Percentiles rank a stretch among this genome's conserved stretches.
phyloP scores from a whole-genome alignment of 1,139 yeast species.

The Kazachstania sp. region DNA sequence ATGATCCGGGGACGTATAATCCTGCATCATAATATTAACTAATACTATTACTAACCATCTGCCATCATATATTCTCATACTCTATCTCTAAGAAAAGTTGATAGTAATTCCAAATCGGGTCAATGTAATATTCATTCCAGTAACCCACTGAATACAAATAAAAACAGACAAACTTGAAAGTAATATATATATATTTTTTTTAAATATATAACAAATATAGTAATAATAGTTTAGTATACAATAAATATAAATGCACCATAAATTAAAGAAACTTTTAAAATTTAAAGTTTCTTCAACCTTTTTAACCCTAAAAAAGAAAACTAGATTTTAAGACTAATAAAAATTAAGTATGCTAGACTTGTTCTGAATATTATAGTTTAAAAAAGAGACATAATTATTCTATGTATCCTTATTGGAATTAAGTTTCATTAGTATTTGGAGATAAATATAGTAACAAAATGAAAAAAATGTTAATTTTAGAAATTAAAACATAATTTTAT shows the following conservation, averaged over 20 bases:
- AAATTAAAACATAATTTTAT: background rate
- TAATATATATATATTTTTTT: background rate
- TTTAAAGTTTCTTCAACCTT: constrained; percentile 3
- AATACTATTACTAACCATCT: too few species aligned
- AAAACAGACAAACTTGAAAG: too few species aligned
- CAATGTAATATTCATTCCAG: background rate
- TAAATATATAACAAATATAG: background rate
- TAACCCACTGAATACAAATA: background rate
- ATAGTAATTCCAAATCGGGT: too few species aligned
- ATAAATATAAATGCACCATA: constrained; percentile 5
- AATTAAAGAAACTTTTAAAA: constrained; percentile 3
- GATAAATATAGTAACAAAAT: background rate
- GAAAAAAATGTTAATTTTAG: background rate
- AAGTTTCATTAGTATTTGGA: background rate
- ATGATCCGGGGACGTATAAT: too few species aligned
- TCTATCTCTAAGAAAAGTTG: too few species aligned
- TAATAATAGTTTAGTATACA: constrained; percentile 4
- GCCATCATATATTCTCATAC: too few species aligned
- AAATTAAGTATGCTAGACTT: constrained; percentile 3
- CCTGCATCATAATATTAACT: too few species aligned
- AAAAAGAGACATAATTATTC: background rate
- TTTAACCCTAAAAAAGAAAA: constrained; percentile 2
- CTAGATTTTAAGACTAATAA: background rate
- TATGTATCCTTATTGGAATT: background rate
- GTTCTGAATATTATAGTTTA: constrained; percentile 1